Evolutionary conservation across 2,329 filamentous ascomycete genomes (phyloP).

Genomic region (Dichotomopilus funicola): DNA sequence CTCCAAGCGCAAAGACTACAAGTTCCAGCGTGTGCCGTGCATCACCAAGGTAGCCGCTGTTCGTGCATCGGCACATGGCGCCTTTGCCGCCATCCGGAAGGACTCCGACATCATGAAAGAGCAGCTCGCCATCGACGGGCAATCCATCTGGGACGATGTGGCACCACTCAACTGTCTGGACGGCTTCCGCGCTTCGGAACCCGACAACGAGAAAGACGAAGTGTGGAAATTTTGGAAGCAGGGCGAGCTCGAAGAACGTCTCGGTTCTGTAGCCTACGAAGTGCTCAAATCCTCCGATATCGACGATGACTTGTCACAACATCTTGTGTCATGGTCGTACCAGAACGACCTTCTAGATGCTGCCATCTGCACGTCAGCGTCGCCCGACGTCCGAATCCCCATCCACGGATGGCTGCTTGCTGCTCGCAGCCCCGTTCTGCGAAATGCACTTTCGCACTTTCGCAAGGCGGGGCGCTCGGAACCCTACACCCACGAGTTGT

Average conservation of each 20-base stretch:
- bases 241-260: constrained; percentile 44
- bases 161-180: constrained; percentile 61
- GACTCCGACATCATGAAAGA: constrained; percentile 76
- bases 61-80: constrained; percentile 80
- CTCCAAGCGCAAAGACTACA: constrained; percentile 76
- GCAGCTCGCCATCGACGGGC: constrained; percentile 58
- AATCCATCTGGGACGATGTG: constrained; percentile 68
- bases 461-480: constrained; percentile 38
- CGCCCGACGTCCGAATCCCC: constrained; percentile 66
- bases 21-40: constrained; percentile 85
- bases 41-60: constrained; percentile 80
- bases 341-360: constrained; percentile 38
- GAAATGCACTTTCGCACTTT: constrained; percentile 54
- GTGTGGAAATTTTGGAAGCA: constrained; percentile 37
- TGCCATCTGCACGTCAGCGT: constrained; percentile 48
- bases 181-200: constrained; percentile 46
- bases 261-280: constrained; percentile 44
- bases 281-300: constrained; percentile 58
- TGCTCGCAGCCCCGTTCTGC: constrained; percentile 64
- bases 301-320: constrained; percentile 52
- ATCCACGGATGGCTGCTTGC: constrained; percentile 76
- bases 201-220: constrained; percentile 32
- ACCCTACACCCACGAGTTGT: constrained; percentile 50
- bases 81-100: constrained; percentile 79
- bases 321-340: constrained; percentile 38